A percentile compares a stretch with the other conserved stretches of the same genome.
Evolutionary conservation across 2,329 filamentous ascomycete species (phyloP).

Genomic region (Colletotrichum trifolii): DNA sequence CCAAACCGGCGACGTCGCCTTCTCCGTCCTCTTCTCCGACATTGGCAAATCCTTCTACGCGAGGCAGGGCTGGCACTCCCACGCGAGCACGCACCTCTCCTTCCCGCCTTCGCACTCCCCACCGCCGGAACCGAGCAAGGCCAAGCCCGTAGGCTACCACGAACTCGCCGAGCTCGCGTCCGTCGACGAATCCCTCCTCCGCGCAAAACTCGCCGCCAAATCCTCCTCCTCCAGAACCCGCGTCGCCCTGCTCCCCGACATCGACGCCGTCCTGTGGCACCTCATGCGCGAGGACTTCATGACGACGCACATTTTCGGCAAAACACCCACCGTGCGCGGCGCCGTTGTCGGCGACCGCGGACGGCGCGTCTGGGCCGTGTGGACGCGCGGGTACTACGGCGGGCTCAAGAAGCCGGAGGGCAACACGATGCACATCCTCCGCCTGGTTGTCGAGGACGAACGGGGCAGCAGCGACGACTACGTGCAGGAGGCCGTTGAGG

Average conservation of each 20-base stretch:
- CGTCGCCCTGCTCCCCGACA: conserved; percentile 76
- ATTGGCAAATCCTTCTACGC: conserved; percentile 88
- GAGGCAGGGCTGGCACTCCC: conserved; percentile 79
- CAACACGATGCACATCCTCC: conserved; percentile 77
- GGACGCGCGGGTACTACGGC: conserved; percentile 74
- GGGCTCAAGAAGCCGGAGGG: conserved; percentile 62
- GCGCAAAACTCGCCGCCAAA: conserved; percentile 57
- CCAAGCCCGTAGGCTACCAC: conserved; percentile 64
- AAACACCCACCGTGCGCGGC: conserved; percentile 72
- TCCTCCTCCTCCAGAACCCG: conserved; percentile 55
- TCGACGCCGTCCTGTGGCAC: conserved; percentile 79
- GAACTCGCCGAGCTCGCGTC: conserved; percentile 72
- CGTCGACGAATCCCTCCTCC: conserved; percentile 72
- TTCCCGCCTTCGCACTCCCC: conserved; percentile 58
- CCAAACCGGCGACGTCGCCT: conserved; percentile 55
- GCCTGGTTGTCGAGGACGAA: conserved; percentile 73
- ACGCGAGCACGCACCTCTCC: conserved; percentile 77
- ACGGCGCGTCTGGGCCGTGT: conserved; percentile 78
- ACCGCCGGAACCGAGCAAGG: conserved; percentile 36
- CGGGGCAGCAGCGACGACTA: conserved; percentile 49
- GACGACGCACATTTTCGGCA: conserved; percentile 69
- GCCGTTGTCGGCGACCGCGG: conserved; percentile 68
- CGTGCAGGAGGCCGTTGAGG: conserved; percentile 65
- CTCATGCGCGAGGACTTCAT: conserved; percentile 85
- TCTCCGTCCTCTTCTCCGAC: conserved; percentile 87